A percentile compares a stretch with the other conserved stretches of the same genome.
Evolutionary conservation across 148 eudicot species (phyloP).

Genomic region (Nepenthes gracilis): DNA sequence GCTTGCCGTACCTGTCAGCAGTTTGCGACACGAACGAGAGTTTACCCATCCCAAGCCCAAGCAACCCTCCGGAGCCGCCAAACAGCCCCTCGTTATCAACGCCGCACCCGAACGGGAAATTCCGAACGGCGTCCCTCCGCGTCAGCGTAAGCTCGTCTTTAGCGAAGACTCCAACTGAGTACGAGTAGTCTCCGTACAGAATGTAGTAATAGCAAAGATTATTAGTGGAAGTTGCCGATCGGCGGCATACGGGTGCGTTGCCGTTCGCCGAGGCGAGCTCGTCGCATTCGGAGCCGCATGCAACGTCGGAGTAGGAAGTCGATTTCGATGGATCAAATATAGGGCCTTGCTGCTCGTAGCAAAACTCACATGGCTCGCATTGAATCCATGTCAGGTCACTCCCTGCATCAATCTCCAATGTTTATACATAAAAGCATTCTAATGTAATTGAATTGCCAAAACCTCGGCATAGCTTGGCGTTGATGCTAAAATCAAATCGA

Average conservation of each 20-base stretch:
- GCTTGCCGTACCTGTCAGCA: constrained; percentile 11
- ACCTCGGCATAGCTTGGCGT: too few species aligned
- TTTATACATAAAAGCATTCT: not conserved
- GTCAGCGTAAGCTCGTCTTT: constrained; percentile 4
- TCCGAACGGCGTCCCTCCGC: not conserved
- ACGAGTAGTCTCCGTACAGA: constrained; percentile 60
- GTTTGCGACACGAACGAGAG: constrained; percentile 14
- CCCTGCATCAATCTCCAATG: constrained; percentile 1
- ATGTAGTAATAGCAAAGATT: constrained; percentile 37
- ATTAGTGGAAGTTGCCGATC: constrained; percentile 9
- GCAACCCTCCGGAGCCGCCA: constrained; percentile 10
- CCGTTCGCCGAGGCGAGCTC: constrained; percentile 43
- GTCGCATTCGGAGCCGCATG: constrained; percentile 47
- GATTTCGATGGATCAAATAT: constrained; percentile 44
- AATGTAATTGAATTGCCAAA: not conserved
- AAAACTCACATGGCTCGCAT: constrained; percentile 48
- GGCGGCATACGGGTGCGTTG: constrained; percentile 30
- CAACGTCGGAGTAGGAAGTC: constrained; percentile 36
- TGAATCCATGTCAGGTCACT: constrained; percentile 46
- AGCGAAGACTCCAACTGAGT: constrained; percentile 34
- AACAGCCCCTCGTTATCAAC: constrained; percentile 13
- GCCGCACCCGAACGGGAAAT: constrained; percentile 17
- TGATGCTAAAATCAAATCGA: too few species aligned
- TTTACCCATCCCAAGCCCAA: constrained; percentile 11
- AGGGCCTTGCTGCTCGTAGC: constrained; percentile 46